phyloP scores from a whole-genome alignment of 768 basidiomycete species.

The Trametes villosa region DNA sequence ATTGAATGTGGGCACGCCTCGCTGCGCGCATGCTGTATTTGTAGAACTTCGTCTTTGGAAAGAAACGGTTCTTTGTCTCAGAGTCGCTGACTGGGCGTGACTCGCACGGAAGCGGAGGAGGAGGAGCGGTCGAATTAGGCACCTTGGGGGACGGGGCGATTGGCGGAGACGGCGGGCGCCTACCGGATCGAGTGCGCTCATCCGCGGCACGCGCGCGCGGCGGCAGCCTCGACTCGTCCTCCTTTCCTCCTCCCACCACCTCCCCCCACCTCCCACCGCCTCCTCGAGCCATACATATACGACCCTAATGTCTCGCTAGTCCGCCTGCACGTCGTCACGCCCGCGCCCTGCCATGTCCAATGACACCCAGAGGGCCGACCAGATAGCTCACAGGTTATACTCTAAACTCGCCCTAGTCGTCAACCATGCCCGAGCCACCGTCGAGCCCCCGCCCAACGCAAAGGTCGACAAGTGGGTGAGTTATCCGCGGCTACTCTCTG shows the following conservation, averaged over 20 bases:
- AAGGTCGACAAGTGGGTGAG: slow-evolving; percentile 86
- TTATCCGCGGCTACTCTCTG: neutral
- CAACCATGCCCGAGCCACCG: slow-evolving; percentile 71
- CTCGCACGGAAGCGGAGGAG: neutral
- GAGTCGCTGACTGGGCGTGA: neutral
- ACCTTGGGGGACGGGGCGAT: neutral
- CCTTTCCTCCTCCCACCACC: slow-evolving; percentile 16
- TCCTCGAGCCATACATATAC: slow-evolving; percentile 15
- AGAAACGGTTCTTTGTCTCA: slow-evolving; percentile 5
- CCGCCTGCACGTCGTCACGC: slow-evolving; percentile 19
- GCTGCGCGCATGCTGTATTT: neutral
- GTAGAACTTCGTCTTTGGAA: neutral
- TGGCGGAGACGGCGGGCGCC: slow-evolving; percentile 5
- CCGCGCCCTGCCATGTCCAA: slow-evolving; percentile 49
- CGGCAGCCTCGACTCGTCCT: slow-evolving; percentile 11
- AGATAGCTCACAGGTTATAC: slow-evolving; percentile 84
- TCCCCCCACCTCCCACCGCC: slow-evolving; percentile 15
- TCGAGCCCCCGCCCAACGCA: slow-evolving; percentile 44
- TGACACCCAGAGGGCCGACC: slow-evolving; percentile 74
- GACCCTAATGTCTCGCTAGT: slow-evolving; percentile 34
- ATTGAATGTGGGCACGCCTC: slow-evolving; percentile 8
- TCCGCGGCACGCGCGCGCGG: neutral
- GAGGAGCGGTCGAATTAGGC: neutral
- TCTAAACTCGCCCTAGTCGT: slow-evolving; percentile 80
- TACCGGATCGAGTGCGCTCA: slow-evolving; percentile 18